These are phyloP conservation scores for Crucibulum laeve DNA, from an alignment of 768 basidiomycete species.

Conservation along the genomic window DNA sequence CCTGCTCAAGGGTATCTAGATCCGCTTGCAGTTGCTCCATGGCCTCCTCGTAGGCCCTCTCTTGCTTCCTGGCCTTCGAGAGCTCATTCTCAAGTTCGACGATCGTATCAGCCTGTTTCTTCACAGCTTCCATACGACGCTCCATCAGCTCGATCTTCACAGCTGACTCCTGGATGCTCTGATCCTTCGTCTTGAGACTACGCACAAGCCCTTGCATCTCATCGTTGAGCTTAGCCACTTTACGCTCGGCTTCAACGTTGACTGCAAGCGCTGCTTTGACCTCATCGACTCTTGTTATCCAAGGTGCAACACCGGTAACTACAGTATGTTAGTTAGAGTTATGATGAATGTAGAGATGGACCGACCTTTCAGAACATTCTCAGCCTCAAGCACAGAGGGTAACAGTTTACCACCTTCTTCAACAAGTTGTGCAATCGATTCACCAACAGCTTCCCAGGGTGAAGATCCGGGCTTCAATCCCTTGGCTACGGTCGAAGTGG, in stretches of 20 bases:
- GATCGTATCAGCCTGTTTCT: slow-evolving; percentile 86
- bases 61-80: slow-evolving; percentile 79
- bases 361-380: slow-evolving; percentile 78
- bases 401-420: slow-evolving; percentile 69
- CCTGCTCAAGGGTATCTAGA: slow-evolving; percentile 80
- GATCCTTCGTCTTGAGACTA: slow-evolving; percentile 83
- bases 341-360: slow-evolving; percentile 1
- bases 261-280: slow-evolving; percentile 79
- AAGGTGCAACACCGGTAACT: slow-evolving; percentile 80
- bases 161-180: slow-evolving; percentile 78
- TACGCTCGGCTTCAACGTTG: slow-evolving; percentile 91
- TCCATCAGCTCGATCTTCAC: slow-evolving; percentile 97
- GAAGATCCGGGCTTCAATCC: slow-evolving; percentile 59
- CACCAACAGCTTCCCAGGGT: slow-evolving; percentile 75
- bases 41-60: slow-evolving; percentile 86
- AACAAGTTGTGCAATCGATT: slow-evolving; percentile 63
- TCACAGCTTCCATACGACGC: slow-evolving; percentile 84
- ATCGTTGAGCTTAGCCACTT: slow-evolving; percentile 80
- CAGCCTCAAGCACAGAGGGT: slow-evolving; percentile 67
- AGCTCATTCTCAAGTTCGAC: slow-evolving; percentile 78
- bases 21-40: slow-evolving; percentile 92
- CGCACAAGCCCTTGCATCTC: slow-evolving; percentile 87
- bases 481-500: slow-evolving; percentile 65
- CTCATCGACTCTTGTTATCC: slow-evolving; percentile 77
- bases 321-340: slow-evolving; percentile 1